A percentile compares a stretch with the other conserved stretches of the same genome.
phyloP scores from a whole-genome alignment of 2,329 filamentous ascomycete species.

The Eutypa lata region DNA sequence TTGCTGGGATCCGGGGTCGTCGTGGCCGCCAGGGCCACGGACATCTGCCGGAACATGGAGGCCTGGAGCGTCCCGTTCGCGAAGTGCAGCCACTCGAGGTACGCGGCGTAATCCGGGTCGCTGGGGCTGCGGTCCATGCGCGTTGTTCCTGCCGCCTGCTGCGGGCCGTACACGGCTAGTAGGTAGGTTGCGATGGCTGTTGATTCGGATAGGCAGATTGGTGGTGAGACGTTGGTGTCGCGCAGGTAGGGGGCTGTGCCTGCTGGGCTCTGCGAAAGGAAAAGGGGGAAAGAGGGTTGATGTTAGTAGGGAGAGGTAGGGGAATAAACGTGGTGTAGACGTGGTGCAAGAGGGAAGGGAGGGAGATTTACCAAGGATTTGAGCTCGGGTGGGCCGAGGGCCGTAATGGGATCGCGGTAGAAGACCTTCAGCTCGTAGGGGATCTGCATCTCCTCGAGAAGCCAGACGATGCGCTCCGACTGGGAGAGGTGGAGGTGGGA shows the following conservation, averaged over 20 bases:
- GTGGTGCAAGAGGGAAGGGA: background rate
- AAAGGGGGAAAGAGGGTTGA: background rate
- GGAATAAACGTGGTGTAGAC: too few species aligned
- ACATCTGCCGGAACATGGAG: slow-evolving; percentile 2
- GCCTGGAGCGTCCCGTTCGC: slow-evolving; percentile 7
- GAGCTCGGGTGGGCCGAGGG: slow-evolving; percentile 4
- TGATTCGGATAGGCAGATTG: slow-evolving; percentile 3
- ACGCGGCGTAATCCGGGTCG: slow-evolving; percentile 4
- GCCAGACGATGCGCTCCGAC: slow-evolving; percentile 61
- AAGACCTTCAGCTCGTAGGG: slow-evolving; percentile 35
- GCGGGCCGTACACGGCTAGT: slow-evolving; percentile 1
- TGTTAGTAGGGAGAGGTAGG: background rate
- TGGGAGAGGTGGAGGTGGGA: slow-evolving; percentile 55
- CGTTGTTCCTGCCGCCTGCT: background rate
- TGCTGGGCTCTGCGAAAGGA: slow-evolving; percentile 1
- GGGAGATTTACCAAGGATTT: slow-evolving; percentile 3
- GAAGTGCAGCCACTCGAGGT: slow-evolving; percentile 7
- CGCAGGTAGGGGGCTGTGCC: slow-evolving; percentile 7
- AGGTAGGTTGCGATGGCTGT: slow-evolving; percentile 4
- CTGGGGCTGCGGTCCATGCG: slow-evolving; percentile 2
- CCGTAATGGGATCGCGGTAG: slow-evolving; percentile 3
- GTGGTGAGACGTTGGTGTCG: slow-evolving; percentile 2
- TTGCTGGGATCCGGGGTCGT: background rate
- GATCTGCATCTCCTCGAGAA: slow-evolving; percentile 60
- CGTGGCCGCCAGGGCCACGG: background rate